Conservation (phyloP, 805 yeast species). For the Komagataella phaffii region DNA sequence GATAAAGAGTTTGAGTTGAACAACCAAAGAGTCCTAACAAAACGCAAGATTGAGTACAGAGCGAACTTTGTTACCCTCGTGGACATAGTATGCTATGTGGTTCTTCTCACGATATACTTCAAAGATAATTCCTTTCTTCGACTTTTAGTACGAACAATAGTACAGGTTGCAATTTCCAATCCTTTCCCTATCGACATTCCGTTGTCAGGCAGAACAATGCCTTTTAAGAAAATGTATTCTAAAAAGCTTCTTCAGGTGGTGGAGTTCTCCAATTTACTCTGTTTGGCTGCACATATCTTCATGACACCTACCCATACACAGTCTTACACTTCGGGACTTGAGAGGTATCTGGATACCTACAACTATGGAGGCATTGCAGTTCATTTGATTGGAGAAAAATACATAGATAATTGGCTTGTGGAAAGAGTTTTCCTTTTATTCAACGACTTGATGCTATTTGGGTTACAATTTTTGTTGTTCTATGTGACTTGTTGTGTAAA, state of each 20-base stretch:
- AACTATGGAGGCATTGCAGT: constrained; percentile 24
- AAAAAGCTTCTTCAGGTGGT: constrained; percentile 16
- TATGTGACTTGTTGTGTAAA: constrained; percentile 17
- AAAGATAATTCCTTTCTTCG: constrained; percentile 25
- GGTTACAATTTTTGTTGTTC: constrained; percentile 16
- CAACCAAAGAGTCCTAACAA: constrained; percentile 25
- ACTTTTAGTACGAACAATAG: constrained; percentile 17
- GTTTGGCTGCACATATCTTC: constrained; percentile 21
- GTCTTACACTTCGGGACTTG: constrained; percentile 4
- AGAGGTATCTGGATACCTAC: constrained; percentile 6
- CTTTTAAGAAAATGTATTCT: constrained; percentile 14
- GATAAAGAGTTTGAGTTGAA: constrained; percentile 23
- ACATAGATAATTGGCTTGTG: constrained; percentile 13
- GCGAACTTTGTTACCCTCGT: constrained; percentile 20
- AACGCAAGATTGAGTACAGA: constrained; percentile 26
- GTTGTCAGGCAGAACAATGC: constrained; percentile 8
- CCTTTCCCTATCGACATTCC: constrained; percentile 25
- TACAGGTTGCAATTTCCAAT: constrained; percentile 23
- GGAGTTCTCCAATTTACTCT: constrained; percentile 10
- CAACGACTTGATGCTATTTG: constrained; percentile 17
- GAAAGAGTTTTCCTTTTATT: constrained; percentile 12
- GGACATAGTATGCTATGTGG: constrained; percentile 21
- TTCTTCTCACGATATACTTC: constrained; percentile 24
- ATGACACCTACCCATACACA: constrained; percentile 16
- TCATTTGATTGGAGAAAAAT: constrained; percentile 33